Percentiles rank a stretch among this genome's conserved stretches.
Conservation (phyloP, 2,329 filamentous ascomycete species). For the Xylariaceae sp. region DNA sequence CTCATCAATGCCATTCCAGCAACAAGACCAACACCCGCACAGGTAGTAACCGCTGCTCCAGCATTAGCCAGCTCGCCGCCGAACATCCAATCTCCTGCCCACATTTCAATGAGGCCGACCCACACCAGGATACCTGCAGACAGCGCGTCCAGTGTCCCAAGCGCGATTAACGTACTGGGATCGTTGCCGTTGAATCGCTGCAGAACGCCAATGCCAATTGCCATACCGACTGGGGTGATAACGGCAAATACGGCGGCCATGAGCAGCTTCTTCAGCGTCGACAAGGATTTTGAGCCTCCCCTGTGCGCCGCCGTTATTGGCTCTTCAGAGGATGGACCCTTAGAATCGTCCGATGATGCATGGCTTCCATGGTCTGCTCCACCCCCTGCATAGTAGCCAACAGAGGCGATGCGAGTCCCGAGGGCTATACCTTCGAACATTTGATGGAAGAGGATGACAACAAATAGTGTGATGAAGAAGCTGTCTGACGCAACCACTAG, state of each 20-base stretch:
- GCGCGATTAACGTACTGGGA: slow-evolving; percentile 66
- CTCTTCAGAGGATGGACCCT: neutral
- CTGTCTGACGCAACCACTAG: slow-evolving; percentile 62
- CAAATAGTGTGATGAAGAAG: slow-evolving; percentile 59
- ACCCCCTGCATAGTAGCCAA: slow-evolving; percentile 41
- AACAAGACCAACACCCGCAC: slow-evolving; percentile 58
- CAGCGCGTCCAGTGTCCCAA: slow-evolving; percentile 73
- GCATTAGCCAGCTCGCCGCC: slow-evolving; percentile 60
- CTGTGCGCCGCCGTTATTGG: neutral
- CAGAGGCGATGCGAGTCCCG: slow-evolving; percentile 68
- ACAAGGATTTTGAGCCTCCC: slow-evolving; percentile 28
- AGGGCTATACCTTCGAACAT: slow-evolving; percentile 78
- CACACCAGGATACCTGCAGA: slow-evolving; percentile 78
- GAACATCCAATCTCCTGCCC: slow-evolving; percentile 73
- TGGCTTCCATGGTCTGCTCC: slow-evolving; percentile 2
- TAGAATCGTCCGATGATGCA: neutral
- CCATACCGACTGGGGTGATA: slow-evolving; percentile 78
- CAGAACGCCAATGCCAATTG: slow-evolving; percentile 74
- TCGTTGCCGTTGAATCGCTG: slow-evolving; percentile 74
- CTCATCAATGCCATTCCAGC: slow-evolving; percentile 71
- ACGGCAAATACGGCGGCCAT: slow-evolving; percentile 68
- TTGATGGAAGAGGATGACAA: slow-evolving; percentile 77
- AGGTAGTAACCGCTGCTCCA: slow-evolving; percentile 47
- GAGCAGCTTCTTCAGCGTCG: slow-evolving; percentile 55
- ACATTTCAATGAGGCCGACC: slow-evolving; percentile 81